phyloP scores from a whole-genome alignment of 352 stramenopile genomes.

The Pythium dissimile region DNA sequence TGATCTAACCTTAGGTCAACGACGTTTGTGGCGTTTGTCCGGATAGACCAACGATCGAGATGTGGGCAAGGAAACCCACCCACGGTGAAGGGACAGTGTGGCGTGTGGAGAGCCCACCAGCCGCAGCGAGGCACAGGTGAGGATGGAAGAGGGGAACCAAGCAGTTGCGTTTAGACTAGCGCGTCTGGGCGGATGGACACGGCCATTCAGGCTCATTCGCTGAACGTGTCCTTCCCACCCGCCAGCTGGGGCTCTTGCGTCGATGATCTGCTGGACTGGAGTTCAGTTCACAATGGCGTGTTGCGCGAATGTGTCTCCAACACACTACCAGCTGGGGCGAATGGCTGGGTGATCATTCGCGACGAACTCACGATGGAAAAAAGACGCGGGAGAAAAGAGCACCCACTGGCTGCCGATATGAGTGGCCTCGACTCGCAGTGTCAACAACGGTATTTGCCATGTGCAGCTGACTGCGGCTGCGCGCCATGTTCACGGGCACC shows the following conservation, averaged over 20 bases:
- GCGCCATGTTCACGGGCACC: too few species aligned
- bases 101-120: background rate
- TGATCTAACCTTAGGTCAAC: background rate
- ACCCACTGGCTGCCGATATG: too few species aligned
- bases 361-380: background rate
- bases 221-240: constrained; percentile 13
- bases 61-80: background rate
- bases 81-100: background rate
- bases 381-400: too few species aligned
- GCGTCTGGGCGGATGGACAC: too few species aligned
- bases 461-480: too few species aligned
- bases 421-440: too few species aligned
- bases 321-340: background rate
- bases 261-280: background rate
- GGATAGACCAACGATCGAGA: background rate
- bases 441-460: too few species aligned
- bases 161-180: background rate
- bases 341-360: background rate
- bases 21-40: background rate
- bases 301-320: constrained; percentile 7
- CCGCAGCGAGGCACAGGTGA: background rate
- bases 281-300: constrained; percentile 1
- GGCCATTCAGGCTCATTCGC: background rate
- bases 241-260: background rate
- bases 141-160: background rate